phyloP scores from a whole-genome alignment of 495 filamentous ascomycete species.

The Pyrenula aspistea region DNA sequence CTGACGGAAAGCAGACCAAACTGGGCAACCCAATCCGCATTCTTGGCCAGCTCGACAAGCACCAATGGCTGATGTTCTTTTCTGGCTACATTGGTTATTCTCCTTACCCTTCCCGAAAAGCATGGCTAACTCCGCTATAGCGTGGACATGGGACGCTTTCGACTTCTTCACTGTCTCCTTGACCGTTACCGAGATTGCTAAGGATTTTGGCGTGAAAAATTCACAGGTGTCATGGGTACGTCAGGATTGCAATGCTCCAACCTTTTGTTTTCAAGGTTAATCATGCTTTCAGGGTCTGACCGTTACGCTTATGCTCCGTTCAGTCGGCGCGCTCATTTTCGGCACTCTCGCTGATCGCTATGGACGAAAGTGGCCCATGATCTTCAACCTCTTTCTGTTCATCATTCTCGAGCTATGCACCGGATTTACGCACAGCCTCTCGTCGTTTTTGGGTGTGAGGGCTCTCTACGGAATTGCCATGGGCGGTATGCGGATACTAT shows the following conservation, averaged over 20 bases:
- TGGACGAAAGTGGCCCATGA: conserved; percentile 80
- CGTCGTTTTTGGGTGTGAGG: conserved; percentile 65
- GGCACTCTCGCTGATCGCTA: conserved; percentile 73
- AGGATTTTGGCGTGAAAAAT: conserved; percentile 19
- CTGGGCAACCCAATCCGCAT: conserved; percentile 18
- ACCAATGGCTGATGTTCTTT: conserved; percentile 32
- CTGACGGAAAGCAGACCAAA: conserved; percentile 4
- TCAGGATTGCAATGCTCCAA: not conserved
- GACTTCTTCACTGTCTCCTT: conserved; percentile 29
- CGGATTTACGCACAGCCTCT: conserved; percentile 66
- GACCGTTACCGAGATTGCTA: conserved; percentile 21
- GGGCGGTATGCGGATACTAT: too few species aligned
- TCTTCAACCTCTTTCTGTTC: conserved; percentile 74
- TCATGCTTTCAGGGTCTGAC: conserved; percentile 51
- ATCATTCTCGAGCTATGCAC: conserved; percentile 69
- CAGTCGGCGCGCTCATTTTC: conserved; percentile 60
- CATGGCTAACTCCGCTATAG: conserved; percentile 8
- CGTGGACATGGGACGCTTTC: conserved; percentile 30
- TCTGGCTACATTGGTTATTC: conserved; percentile 14
- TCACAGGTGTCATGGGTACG: conserved; percentile 23
- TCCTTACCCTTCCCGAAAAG: conserved; percentile 3
- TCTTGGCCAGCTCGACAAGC: conserved; percentile 17
- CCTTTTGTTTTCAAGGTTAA: not conserved
- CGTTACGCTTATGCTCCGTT: conserved; percentile 68
- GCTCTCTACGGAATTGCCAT: conserved; percentile 81